A percentile compares a stretch with the other conserved stretches of the same genome.
phyloP scores from a whole-genome alignment of 768 basidiomycete genomes.

The Lactarius sp. region DNA sequence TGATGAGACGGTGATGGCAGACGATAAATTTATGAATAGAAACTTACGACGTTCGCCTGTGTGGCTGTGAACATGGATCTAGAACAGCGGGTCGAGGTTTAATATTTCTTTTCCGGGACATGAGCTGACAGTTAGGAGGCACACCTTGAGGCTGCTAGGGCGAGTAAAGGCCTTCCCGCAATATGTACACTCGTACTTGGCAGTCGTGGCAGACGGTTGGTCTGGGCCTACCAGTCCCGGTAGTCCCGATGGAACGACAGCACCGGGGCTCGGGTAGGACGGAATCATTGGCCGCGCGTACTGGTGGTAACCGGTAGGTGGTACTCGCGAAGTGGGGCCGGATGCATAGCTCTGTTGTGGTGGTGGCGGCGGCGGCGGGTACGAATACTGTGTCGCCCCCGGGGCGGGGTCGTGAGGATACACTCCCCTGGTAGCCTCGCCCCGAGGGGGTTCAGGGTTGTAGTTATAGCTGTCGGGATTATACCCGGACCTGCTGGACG shows the following conservation, averaged over 20 bases:
- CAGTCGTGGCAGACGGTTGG: conserved; percentile 40
- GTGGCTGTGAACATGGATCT: conserved; percentile 85
- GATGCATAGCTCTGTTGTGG: conserved; percentile 4
- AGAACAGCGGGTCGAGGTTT: conserved; percentile 6
- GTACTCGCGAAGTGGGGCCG: conserved; percentile 7
- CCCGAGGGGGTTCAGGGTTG: conserved; percentile 4
- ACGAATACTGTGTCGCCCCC: conserved; percentile 6
- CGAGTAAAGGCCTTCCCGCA: conserved; percentile 80
- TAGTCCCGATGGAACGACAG: conserved; percentile 4
- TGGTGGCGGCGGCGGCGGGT: conserved; percentile 8
- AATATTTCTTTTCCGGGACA: conserved; percentile 3
- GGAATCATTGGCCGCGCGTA: conserved; percentile 13
- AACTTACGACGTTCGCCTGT: conserved; percentile 79
- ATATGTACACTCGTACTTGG: conserved; percentile 72
- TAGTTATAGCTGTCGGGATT: not conserved
- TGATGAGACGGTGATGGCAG: conserved; percentile 13
- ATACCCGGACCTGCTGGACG: conserved; percentile 4
- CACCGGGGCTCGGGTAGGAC: not conserved
- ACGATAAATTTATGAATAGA: not conserved
- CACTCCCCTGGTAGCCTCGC: not conserved
- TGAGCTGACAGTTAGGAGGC: not conserved
- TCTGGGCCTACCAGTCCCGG: conserved; percentile 16
- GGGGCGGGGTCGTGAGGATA: not conserved
- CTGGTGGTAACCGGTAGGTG: conserved; percentile 8
- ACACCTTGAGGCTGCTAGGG: conserved; percentile 76